phyloP scores from a whole-genome alignment of 768 basidiomycete genomes.

The Agaricus blazei region DNA sequence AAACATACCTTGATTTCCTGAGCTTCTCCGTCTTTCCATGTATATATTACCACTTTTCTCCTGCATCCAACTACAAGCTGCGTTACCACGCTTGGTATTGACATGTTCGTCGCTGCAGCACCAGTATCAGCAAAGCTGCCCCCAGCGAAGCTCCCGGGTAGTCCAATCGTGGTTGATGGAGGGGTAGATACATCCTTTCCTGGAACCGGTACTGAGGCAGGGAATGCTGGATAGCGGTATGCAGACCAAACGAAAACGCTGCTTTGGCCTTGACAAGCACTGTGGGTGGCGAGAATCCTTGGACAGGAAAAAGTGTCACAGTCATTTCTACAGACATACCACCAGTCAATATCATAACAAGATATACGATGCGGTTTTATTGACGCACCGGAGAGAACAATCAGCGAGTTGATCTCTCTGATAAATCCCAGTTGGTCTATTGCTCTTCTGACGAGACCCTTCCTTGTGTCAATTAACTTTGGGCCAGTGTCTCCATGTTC shows the following conservation, averaged over 20 bases:
- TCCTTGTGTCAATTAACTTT: constrained; percentile 60
- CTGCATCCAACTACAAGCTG: constrained; percentile 81
- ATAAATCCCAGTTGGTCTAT: constrained; percentile 89
- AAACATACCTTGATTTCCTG: constrained; percentile 62
- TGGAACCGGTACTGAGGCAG: constrained; percentile 19
- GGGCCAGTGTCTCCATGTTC: constrained; percentile 13
- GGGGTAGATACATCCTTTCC: constrained; percentile 4
- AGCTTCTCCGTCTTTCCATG: constrained; percentile 81
- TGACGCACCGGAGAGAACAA: constrained; percentile 75
- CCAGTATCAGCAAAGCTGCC: neutral
- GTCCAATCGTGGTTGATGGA: neutral
- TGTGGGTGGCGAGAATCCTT: constrained; percentile 65
- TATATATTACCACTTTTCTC: constrained; percentile 78
- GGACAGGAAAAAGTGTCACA: constrained; percentile 73
- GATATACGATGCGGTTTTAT: neutral
- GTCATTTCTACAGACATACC: constrained; percentile 49
- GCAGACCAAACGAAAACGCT: constrained; percentile 78
- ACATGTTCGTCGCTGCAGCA: constrained; percentile 19
- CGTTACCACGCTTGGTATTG: constrained; percentile 67
- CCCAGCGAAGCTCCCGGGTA: neutral
- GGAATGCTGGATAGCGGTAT: constrained; percentile 53
- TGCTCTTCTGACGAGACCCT: constrained; percentile 54
- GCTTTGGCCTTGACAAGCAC: constrained; percentile 71
- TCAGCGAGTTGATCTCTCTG: constrained; percentile 80
- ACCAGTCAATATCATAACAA: neutral